A percentile compares a stretch with the other conserved stretches of the same genome.
phyloP scores from a whole-genome alignment of 208 protist species.

The Naegleria lovaniensis region DNA sequence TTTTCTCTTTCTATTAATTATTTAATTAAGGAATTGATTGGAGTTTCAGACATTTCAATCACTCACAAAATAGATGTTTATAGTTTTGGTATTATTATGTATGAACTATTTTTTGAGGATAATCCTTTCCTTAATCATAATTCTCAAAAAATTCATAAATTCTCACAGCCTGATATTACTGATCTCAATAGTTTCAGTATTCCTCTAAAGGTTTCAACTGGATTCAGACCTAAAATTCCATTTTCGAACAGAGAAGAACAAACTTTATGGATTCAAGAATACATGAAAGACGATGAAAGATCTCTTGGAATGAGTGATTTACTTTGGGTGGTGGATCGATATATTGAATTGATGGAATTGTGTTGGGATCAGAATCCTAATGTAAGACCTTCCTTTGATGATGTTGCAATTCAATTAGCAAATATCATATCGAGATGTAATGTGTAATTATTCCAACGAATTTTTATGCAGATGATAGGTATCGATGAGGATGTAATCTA shows the following conservation, averaged over 20 bases:
- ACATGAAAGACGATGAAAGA: not conserved
- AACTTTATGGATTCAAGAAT: not conserved
- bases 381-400: not conserved
- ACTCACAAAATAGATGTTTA: not conserved
- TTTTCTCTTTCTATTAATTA: no score
- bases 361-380: not conserved
- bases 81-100: constrained; percentile 26
- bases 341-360: not conserved
- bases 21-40: not conserved
- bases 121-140: not conserved
- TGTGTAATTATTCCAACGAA: no score
- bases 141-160: not conserved
- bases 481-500: no score
- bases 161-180: not conserved
- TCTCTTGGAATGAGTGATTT: not conserved
- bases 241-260: not conserved
- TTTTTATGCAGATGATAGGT: no score
- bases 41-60: not conserved
- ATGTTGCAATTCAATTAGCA: not conserved
- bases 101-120: not conserved
- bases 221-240: not conserved
- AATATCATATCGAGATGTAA: not conserved
- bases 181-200: not conserved
- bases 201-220: not conserved
- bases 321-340: not conserved